Evolutionary conservation across 1,284 basidiomycete species (phyloP), one percentile per base, ranked within the genome.

Genomic region (Filobasidium uniguttulatum): DNA sequence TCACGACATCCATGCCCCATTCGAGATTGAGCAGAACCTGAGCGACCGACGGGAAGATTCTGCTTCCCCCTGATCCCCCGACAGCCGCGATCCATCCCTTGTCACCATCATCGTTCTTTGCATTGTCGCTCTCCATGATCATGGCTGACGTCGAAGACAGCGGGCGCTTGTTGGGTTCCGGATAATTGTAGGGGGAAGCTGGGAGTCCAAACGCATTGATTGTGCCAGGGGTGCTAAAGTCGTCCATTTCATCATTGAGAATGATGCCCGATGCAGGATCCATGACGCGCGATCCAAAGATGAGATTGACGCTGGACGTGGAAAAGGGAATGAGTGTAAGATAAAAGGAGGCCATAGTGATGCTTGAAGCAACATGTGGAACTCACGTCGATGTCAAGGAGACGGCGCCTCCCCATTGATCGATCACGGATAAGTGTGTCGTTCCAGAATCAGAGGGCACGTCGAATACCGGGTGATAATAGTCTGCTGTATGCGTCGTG

Each of bases 101-200:
- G 55, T 85, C 75, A 1, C 68, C 60, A 56, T 83, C 59, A n/a
- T n/a, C n/a, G n/a, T n/a, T n/a, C n/a, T n/a, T n/a, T n/a, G n/a
- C n/a, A n/a, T n/a, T n/a, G n/a, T n/a, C n/a, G n/a, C n/a, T n/a
- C 61, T 93, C 85, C 14, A 94, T 66, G 57, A 96, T 87, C 0
- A 80, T 77, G 0, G 91, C 84, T 1, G 75, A 68, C 0, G 77
- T 93, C 1, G 87, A 91, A 0, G 87, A 91, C 9, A 96, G 70
- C 0, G 89, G 85, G 7, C 86, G 80, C 69, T 94, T 96, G 15
- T 81, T 78, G 1, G 85, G 77, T 58, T 79, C 80, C 1, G 89
- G 88, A 61, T 85, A 91, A 64, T 94, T 94, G 69, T 80, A 87
- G 7, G 89, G 88, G 17, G 83, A 86, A 3, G 88, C 82, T 69